A percentile compares a stretch with the other conserved stretches of the same genome.
phyloP scores from a whole-genome alignment of 352 stramenopile genomes.

The Pythium insidiosum region DNA sequence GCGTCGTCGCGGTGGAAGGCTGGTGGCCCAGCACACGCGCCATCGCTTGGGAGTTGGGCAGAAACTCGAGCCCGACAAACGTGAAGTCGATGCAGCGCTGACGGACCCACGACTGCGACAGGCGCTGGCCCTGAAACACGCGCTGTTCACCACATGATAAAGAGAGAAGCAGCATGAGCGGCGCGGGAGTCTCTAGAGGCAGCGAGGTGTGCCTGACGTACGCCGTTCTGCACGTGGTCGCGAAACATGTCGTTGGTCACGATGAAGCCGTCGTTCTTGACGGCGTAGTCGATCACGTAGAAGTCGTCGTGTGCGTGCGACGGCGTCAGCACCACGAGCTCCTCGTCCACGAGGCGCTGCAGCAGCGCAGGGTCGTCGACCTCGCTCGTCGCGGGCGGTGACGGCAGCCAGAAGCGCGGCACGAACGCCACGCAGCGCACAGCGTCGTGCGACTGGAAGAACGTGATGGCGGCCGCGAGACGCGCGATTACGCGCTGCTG shows the following conservation, averaged over 20 bases:
- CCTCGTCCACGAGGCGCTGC: conserved; percentile 42
- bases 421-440: conserved; percentile 72
- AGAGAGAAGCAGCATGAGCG: no score
- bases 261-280: conserved; percentile 83
- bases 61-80: conserved; percentile 85
- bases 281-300: conserved; percentile 89
- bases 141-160: conserved; percentile 21
- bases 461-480: conserved; percentile 56
- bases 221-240: conserved; percentile 78
- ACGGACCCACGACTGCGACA: conserved; percentile 58
- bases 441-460: conserved; percentile 29
- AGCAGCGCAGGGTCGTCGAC: conserved; percentile 43
- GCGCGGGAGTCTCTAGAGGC: no score
- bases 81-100: conserved; percentile 82
- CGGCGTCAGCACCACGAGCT: conserved; percentile 68
- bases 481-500: conserved; percentile 38
- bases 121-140: conserved; percentile 48
- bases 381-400: conserved; percentile 40
- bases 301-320: conserved; percentile 85
- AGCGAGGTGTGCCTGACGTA: no score
- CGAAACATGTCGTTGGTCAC: conserved; percentile 91
- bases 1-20: neutral
- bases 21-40: conserved; percentile 43
- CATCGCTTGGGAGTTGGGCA: conserved; percentile 84
- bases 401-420: conserved; percentile 77